phyloP scores from a whole-genome alignment of 2,329 filamentous ascomycete genomes.

The Ilyonectria sp. region DNA sequence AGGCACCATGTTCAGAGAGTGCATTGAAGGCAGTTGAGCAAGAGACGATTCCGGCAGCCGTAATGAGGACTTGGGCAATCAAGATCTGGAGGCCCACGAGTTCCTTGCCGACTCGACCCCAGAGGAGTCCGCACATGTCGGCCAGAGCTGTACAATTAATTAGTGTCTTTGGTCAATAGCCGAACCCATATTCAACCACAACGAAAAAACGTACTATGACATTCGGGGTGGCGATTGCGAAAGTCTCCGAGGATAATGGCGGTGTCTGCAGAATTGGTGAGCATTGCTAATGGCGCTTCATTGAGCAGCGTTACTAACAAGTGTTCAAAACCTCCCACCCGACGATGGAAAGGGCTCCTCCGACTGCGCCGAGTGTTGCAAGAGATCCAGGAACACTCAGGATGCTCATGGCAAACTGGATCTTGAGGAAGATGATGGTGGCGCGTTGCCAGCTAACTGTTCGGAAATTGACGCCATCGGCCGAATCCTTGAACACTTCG shows the following conservation, averaged over 20 bases:
- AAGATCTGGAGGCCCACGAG: conserved; percentile 45
- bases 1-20: conserved; percentile 45
- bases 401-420: conserved; percentile 47
- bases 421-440: conserved; percentile 58
- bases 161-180: background rate
- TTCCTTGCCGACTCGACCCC: conserved; percentile 44
- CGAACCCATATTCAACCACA: background rate
- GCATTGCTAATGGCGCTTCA: background rate
- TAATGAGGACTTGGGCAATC: conserved; percentile 45
- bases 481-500: conserved; percentile 47
- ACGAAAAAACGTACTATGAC: conserved; percentile 39
- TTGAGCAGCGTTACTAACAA: conserved; percentile 31
- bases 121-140: conserved; percentile 45
- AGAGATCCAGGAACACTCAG: conserved; percentile 44
- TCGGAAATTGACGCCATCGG: conserved; percentile 49
- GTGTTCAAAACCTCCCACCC: conserved; percentile 50
- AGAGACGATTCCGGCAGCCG: conserved; percentile 31
- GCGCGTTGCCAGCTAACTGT: conserved; percentile 57
- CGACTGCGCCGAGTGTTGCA: conserved; percentile 31
- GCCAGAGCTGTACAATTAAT: conserved; percentile 36
- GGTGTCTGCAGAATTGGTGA: conserved; percentile 34
- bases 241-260: conserved; percentile 45
- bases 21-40: conserved; percentile 41
- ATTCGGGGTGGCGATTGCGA: conserved; percentile 45
- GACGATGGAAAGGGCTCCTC: conserved; percentile 38